These are phyloP conservation scores for Echinosophora koreensis DNA, from an alignment of 306 rosid species.

Conservation along the genomic window DNA sequence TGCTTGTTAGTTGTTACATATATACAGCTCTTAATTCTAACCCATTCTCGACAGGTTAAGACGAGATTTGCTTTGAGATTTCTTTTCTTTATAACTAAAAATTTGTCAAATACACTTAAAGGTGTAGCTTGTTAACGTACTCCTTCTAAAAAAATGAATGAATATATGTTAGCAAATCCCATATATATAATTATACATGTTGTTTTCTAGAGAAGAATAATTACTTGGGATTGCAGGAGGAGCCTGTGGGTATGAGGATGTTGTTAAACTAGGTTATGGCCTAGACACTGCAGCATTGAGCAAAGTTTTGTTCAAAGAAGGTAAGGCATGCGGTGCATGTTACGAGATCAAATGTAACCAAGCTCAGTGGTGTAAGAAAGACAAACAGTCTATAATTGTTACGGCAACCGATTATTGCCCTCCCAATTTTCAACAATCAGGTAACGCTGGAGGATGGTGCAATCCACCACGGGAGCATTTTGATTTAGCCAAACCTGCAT, in stretches of 20 bases:
- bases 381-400: constrained; percentile 57
- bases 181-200: background rate
- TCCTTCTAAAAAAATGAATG: too few relatives aligned
- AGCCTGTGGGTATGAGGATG: constrained; percentile 86
- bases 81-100: too few relatives aligned
- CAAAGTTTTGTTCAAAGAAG: constrained; percentile 63
- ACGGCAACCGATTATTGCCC: constrained; percentile 82
- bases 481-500: constrained; percentile 77
- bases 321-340: constrained; percentile 78
- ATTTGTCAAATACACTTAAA: too few relatives aligned
- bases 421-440: constrained; percentile 38
- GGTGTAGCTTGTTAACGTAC: too few relatives aligned
- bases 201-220: background rate
- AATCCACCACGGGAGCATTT: constrained; percentile 79
- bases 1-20: too few relatives aligned
- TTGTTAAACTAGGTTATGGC: constrained; percentile 77
- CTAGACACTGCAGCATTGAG: constrained; percentile 75
- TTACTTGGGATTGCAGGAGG: constrained; percentile 60
- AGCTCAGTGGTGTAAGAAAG: constrained; percentile 65
- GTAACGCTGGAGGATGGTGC: constrained; percentile 90
- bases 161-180: too few relatives aligned
- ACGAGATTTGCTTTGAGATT: too few relatives aligned
- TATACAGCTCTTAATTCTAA: too few relatives aligned
- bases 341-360: constrained; percentile 69
- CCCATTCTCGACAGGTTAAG: too few relatives aligned